phyloP scores from a whole-genome alignment of 1,284 basidiomycete genomes.

The Neolentinus lepideus region DNA sequence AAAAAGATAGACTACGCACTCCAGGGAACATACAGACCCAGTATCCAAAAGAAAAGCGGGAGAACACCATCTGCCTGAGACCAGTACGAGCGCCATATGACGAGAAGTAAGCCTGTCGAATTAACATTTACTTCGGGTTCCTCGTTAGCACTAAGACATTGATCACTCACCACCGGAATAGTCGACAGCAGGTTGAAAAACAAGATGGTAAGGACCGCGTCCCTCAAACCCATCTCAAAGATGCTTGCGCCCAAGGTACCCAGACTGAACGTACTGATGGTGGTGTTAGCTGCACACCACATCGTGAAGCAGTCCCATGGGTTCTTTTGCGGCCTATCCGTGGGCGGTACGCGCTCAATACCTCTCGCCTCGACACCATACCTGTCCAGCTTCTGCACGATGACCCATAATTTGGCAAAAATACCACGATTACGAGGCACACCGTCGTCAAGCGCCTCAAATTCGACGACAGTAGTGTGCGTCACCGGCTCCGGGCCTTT shows the following conservation, averaged over 20 bases:
- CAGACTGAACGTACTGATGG: constrained; percentile 28
- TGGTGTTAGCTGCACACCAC: constrained; percentile 2
- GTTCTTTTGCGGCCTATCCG: not conserved
- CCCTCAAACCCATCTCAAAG: constrained; percentile 45
- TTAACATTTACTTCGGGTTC: constrained; percentile 13
- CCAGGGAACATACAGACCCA: constrained; percentile 6
- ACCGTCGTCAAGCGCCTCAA: constrained; percentile 1
- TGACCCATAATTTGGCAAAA: not conserved
- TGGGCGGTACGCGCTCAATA: not conserved
- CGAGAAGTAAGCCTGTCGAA: constrained; percentile 43
- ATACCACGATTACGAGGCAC: not conserved
- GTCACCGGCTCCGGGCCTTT: not conserved
- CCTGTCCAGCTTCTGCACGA: not conserved
- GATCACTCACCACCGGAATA: not conserved
- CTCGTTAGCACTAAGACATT: constrained; percentile 2
- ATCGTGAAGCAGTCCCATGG: not conserved
- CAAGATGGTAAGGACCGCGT: constrained; percentile 43
- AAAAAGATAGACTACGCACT: constrained; percentile 2
- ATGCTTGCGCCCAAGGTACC: constrained; percentile 55
- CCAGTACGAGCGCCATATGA: constrained; percentile 14
- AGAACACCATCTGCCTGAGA: constrained; percentile 43
- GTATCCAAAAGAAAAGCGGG: constrained; percentile 48
- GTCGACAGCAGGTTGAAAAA: constrained; percentile 50
- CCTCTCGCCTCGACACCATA: constrained; percentile 2
- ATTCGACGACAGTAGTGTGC: not conserved